Conservation (phyloP, 1,284 basidiomycete genomes). For the Phaffia rhodozyma region DNA sequence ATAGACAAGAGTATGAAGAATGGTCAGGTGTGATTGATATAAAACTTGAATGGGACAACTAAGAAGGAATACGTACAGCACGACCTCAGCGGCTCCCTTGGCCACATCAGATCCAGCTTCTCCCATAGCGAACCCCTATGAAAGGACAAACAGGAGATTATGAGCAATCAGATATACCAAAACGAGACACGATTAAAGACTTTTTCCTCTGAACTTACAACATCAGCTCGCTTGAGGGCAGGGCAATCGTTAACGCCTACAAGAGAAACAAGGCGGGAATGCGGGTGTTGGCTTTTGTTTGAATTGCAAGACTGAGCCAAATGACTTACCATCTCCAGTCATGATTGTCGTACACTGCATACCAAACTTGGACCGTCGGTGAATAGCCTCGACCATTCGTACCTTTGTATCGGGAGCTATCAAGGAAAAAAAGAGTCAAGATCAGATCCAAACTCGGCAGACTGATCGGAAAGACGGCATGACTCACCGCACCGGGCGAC, state of each 20-base stretch:
- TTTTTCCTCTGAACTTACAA: conserved; percentile 27
- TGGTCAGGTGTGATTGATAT: too few species aligned
- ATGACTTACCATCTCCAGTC: conserved; percentile 33
- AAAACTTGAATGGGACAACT: too few species aligned
- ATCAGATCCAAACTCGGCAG: conserved; percentile 45
- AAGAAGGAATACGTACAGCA: conserved; percentile 32
- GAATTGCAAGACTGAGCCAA: background rate
- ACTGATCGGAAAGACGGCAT: conserved; percentile 26
- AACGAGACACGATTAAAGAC: too few species aligned
- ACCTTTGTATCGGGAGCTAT: conserved; percentile 44
- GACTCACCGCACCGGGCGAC: conserved; percentile 43
- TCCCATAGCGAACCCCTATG: conserved; percentile 51
- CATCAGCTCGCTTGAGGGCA: conserved; percentile 46
- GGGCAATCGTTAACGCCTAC: conserved; percentile 49
- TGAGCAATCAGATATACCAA: too few species aligned
- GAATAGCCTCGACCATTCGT: conserved; percentile 47
- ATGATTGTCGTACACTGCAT: conserved; percentile 34
- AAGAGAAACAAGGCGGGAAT: conserved; percentile 24
- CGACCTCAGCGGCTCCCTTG: conserved; percentile 47
- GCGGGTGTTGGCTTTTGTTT: conserved; percentile 17
- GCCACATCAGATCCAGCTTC: conserved; percentile 56
- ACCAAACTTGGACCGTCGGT: conserved; percentile 32
- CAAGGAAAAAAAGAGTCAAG: conserved; percentile 48
- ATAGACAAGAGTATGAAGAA: too few species aligned
- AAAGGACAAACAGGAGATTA: too few species aligned